Evolutionary conservation across 345 rosid genomes (phyloP).

Genomic region (Melastoma malabathricum): DNA sequence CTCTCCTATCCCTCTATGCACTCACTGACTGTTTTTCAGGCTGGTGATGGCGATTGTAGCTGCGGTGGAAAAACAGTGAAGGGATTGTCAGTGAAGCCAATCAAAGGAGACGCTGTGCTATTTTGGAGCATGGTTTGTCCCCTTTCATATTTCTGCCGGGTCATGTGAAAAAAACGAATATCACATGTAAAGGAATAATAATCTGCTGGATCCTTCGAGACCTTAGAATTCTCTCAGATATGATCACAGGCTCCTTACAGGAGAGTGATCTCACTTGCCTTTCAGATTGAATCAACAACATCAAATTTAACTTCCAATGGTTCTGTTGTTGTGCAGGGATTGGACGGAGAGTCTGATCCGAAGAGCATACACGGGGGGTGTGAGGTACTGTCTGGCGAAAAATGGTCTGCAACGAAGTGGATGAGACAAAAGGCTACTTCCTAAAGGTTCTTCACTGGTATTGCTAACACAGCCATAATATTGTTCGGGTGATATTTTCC

Average conservation of each 20-base stretch:
- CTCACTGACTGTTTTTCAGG: constrained; percentile 30
- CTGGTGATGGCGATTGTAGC: constrained; percentile 67
- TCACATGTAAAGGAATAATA: background rate
- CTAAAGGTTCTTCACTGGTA: constrained; percentile 15
- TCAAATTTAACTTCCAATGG: background rate
- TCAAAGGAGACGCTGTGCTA: constrained; percentile 78
- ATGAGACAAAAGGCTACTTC: constrained; percentile 58
- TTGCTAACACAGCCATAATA: too few species aligned
- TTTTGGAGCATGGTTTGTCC: constrained; percentile 98
- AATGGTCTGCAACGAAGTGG: constrained; percentile 99
- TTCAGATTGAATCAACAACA: background rate
- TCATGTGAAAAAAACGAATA: background rate
- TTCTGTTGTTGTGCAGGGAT: constrained; percentile 35
- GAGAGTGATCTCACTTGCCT: background rate
- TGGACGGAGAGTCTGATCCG: constrained; percentile 75
- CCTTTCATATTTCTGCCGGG: background rate
- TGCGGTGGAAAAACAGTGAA: constrained; percentile 71
- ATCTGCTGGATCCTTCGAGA: background rate
- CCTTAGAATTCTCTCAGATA: too few species aligned
- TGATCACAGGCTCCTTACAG: too few species aligned
- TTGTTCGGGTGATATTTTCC: too few species aligned
- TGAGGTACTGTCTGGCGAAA: constrained; percentile 69
- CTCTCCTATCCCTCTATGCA: background rate
- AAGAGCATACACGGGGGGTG: constrained; percentile 90
- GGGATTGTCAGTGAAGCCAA: constrained; percentile 86